A percentile compares a stretch with the other conserved stretches of the same genome.
Conservation (phyloP, 2,329 filamentous ascomycete species). For the Sporothrix variecibatus region DNA sequence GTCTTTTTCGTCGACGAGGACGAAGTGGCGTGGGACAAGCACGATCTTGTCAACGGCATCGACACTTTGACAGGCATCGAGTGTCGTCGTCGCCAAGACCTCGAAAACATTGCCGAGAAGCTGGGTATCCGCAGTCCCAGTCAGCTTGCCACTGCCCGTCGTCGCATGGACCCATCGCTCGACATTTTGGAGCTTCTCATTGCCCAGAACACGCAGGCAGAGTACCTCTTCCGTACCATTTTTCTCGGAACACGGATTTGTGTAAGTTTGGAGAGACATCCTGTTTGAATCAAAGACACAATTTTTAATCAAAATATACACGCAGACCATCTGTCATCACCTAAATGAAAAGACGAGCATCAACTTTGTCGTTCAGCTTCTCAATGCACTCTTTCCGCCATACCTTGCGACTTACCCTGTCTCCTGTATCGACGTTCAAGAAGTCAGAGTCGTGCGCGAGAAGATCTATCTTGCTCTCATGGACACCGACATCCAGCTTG, state of each 20-base stretch:
- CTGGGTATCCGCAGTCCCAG: constrained; percentile 16
- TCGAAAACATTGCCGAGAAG: constrained; percentile 23
- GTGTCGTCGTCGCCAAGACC: constrained; percentile 26
- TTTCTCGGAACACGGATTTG: constrained; percentile 31
- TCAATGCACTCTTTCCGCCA: constrained; percentile 32
- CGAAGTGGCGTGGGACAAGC: constrained; percentile 25
- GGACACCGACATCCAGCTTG: neutral
- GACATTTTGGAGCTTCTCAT: constrained; percentile 26
- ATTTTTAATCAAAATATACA: neutral
- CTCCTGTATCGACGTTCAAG: constrained; percentile 19
- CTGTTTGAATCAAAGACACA: too few species aligned
- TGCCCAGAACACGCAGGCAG: constrained; percentile 23
- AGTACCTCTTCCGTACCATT: constrained; percentile 26
- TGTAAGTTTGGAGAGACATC: constrained; percentile 23
- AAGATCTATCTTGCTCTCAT: constrained; percentile 26
- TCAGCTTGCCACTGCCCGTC: constrained; percentile 25
- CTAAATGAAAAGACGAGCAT: constrained; percentile 9
- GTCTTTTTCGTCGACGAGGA: constrained; percentile 26
- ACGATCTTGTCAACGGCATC: constrained; percentile 25
- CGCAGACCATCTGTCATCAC: constrained; percentile 30
- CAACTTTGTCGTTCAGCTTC: constrained; percentile 28
- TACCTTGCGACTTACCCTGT: constrained; percentile 31
- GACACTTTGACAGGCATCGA: constrained; percentile 29
- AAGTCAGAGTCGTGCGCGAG: constrained; percentile 25
- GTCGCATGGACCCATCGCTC: constrained; percentile 16